Evolutionary conservation across 768 basidiomycete genomes (phyloP).

Genomic region (Boletus subcaerulescens): DNA sequence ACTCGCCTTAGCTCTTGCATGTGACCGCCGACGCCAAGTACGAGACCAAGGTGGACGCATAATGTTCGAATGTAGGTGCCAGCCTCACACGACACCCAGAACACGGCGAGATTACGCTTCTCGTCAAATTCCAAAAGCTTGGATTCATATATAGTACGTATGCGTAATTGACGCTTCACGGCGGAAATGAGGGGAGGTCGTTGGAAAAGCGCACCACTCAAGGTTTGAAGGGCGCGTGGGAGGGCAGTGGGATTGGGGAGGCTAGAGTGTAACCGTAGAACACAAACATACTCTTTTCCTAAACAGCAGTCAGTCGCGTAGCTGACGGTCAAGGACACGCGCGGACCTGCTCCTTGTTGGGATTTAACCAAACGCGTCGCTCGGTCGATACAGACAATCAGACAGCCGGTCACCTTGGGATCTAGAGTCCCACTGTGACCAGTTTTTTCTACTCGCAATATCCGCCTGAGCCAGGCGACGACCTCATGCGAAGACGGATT

Average conservation of each 20-base stretch:
- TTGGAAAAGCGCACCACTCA: slow-evolving; percentile 98
- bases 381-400: slow-evolving; percentile 99
- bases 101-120: slow-evolving; percentile 92
- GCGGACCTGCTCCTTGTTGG: slow-evolving; percentile 92
- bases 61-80: slow-evolving; percentile 96
- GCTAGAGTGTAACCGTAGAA: slow-evolving; percentile 84
- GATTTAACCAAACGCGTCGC: slow-evolving; percentile 97
- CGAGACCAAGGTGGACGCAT: slow-evolving; percentile 92
- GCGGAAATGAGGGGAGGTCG: slow-evolving; percentile 98
- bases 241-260: slow-evolving; percentile 82
- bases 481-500: slow-evolving; percentile 99
- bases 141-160: slow-evolving; percentile 95
- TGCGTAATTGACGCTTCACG: slow-evolving; percentile 95
- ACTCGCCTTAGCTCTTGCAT: slow-evolving; percentile 99
- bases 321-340: not conserved
- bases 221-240: slow-evolving; percentile 90
- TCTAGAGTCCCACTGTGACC: slow-evolving; percentile 99
- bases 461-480: slow-evolving; percentile 97
- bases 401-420: slow-evolving; percentile 97
- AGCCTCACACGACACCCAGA: slow-evolving; percentile 99
- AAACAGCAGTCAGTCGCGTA: not conserved
- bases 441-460: slow-evolving; percentile 94
- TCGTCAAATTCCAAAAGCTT: slow-evolving; percentile 97
- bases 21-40: slow-evolving; percentile 97
- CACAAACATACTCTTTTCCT: slow-evolving; percentile 99